Conservation (phyloP, 371 early-diverging fungal species). For the Vairimorpha ceranae region DNA sequence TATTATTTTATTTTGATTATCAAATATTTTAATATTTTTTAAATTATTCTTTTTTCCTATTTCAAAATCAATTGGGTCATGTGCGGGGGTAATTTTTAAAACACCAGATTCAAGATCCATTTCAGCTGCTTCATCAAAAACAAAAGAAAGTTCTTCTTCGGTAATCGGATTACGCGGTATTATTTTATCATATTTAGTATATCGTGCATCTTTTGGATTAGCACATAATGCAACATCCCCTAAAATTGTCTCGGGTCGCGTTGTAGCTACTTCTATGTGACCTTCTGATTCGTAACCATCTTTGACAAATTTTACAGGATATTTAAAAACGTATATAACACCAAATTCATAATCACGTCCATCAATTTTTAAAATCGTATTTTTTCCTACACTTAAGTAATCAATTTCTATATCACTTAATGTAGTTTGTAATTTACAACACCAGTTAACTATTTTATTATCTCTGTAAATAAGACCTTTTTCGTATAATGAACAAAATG, state of each 20-base stretch:
- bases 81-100: constrained; percentile 98
- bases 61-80: constrained; percentile 93
- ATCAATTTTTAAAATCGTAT: constrained; percentile 51
- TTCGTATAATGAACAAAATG: constrained; percentile 85
- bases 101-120: constrained; percentile 94
- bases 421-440: constrained; percentile 85
- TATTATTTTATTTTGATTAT: constrained; percentile 86
- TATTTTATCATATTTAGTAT: constrained; percentile 61
- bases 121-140: constrained; percentile 81
- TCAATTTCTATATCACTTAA: constrained; percentile 84
- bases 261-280: constrained; percentile 74
- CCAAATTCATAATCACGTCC: constrained; percentile 91
- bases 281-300: not conserved
- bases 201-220: constrained; percentile 78
- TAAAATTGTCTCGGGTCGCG: constrained; percentile 96
- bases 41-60: constrained; percentile 87
- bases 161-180: constrained; percentile 87
- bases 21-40: constrained; percentile 81
- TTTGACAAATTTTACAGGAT: constrained; percentile 35
- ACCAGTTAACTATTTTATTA: constrained; percentile 94
- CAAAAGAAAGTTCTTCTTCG: constrained; percentile 75
- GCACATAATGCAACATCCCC: constrained; percentile 93
- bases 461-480: constrained; percentile 92
- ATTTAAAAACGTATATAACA: constrained; percentile 71
- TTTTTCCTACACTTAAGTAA: constrained; percentile 46